Evolutionary conservation across 2,329 filamentous ascomycete genomes (phyloP), one percentile per base, ranked within the genome.

Genomic region (Pseudocercospora crystallina): DNA sequence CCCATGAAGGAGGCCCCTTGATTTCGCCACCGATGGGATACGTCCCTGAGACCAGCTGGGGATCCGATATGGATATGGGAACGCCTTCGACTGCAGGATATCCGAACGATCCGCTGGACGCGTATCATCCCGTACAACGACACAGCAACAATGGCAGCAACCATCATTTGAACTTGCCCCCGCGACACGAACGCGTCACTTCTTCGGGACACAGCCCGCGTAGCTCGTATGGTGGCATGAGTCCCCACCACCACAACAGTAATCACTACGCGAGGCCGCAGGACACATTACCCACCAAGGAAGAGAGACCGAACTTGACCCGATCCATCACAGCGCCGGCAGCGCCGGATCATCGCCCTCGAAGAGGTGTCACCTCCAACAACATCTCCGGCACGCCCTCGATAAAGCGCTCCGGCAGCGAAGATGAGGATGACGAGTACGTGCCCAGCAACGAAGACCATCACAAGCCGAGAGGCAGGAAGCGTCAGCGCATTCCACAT

Each of bases 401-500:
- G 13, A 49, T 59, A 46, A 66, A 61, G 47, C 58, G 56, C 8
- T 52, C 50, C 8, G 58, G 53, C 20, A 64, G 61, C 53, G 65
- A 66, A 14, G 62, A 65, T 13, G 63, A 62, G 47, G 64, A 66
- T 37, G 64, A 66, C 8, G 62, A 64, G 10, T 63, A 62, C 53
- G 49, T 61, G 5, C 60, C 61, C 14, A 49, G 33, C 20, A 56
- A 51, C 26, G 56, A 54, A 20, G 48, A 42, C 5, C n/a, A 30
- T 34, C 33, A 35, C 11, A 60, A 58, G 38, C 49, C 47, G 12
- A 59, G 66, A 39, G 63, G 61, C 53, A 50, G 65, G 26, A 66
- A 65, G 43, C 65, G 66, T 4, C 63, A 67, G 44, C 67, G 67
- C 41, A 68, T 69, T 39, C 67, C 67, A 5, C 68, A 70, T 47